These are phyloP conservation scores for Rubia balearica DNA, from an alignment of 305 asterid genomes.

Conservation along the genomic window DNA sequence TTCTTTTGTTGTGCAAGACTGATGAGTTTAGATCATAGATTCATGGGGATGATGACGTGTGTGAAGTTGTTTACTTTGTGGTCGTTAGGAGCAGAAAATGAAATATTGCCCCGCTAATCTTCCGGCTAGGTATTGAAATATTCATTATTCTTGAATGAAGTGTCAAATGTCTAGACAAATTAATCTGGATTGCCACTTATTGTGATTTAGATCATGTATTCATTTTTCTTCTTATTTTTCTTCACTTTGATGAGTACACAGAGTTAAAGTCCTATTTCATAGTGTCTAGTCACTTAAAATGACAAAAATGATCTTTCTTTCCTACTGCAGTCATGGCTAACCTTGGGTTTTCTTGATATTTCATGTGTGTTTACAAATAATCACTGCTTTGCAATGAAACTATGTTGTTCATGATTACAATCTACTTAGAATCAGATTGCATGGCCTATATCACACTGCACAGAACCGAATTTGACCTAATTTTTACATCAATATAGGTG, in stretches of 20 bases:
- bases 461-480: neutral
- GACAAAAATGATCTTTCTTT: neutral
- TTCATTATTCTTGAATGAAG: too few relatives aligned
- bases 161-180: too few relatives aligned
- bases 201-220: neutral
- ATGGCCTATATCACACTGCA: neutral
- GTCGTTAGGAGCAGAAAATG: neutral
- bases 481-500: slow-evolving; percentile 42
- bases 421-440: neutral
- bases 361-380: too few relatives aligned
- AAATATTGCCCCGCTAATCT: neutral
- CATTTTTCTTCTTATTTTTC: neutral
- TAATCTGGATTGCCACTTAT: too few relatives aligned
- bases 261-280: neutral
- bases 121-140: too few relatives aligned
- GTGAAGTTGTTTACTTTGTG: too few relatives aligned
- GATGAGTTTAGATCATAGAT: neutral
- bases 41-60: too few relatives aligned
- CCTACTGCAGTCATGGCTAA: neutral
- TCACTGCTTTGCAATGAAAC: neutral
- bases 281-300: neutral
- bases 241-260: neutral
- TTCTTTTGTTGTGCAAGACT: slow-evolving; percentile 4
- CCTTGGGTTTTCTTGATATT: neutral
- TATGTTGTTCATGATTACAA: neutral